These are phyloP conservation scores for Rhipidocladum racemiflorum DNA, from an alignment of 176 grass and related monocot species.

Conservation along the genomic window DNA sequence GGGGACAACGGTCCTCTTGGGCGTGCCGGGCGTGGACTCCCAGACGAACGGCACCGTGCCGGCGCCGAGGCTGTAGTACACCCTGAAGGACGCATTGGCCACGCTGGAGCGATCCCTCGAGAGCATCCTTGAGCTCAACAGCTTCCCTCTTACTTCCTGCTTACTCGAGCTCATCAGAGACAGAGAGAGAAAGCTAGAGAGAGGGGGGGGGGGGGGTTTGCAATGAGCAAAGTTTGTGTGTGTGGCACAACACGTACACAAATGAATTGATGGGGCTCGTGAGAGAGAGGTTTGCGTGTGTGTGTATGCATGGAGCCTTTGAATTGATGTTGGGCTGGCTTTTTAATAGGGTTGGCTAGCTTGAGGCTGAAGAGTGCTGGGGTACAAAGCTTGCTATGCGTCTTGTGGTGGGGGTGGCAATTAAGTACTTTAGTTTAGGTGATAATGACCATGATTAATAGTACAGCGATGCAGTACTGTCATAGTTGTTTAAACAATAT, in stretches of 20 bases:
- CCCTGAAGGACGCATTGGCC: slow-evolving; percentile 43
- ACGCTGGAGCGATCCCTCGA: slow-evolving; percentile 23
- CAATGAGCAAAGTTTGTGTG: neutral
- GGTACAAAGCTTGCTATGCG: neutral
- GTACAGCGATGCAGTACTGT: no score
- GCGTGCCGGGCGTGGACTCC: slow-evolving; percentile 48
- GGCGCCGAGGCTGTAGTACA: slow-evolving; percentile 54
- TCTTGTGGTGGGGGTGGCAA: neutral
- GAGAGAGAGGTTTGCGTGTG: neutral
- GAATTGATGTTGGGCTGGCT: neutral
- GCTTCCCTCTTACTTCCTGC: slow-evolving; percentile 22
- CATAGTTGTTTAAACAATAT: no score
- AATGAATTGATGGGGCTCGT: slow-evolving; percentile 8
- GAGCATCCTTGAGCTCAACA: slow-evolving; percentile 33
- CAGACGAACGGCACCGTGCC: slow-evolving; percentile 48
- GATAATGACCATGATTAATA: neutral
- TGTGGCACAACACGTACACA: neutral
- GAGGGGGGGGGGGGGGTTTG: neutral
- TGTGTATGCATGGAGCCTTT: neutral
- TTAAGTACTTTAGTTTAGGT: slow-evolving; percentile 8
- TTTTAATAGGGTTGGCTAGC: neutral
- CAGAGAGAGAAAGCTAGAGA: neutral
- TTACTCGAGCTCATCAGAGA: slow-evolving; percentile 29
- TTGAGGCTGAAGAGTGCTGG: slow-evolving; percentile 27
- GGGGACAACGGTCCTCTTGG: slow-evolving; percentile 24